A percentile compares a stretch with the other conserved stretches of the same genome.
phyloP scores from a whole-genome alignment of 129 eudicot species.

The Smallanthus sonchifolius region DNA sequence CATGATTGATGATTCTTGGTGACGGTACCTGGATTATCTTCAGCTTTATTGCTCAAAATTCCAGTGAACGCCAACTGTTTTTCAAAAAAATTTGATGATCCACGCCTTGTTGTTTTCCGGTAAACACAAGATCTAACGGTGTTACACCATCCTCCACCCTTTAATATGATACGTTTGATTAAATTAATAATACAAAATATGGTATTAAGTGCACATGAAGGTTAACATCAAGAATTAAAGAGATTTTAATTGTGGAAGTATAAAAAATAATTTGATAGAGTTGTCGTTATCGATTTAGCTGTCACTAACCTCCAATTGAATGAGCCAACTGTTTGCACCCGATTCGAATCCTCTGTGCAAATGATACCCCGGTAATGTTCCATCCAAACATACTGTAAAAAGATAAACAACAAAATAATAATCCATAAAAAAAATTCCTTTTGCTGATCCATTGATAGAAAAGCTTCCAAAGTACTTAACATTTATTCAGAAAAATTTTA shows the following conservation, averaged over 20 bases:
- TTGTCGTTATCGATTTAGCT: constrained; percentile 30
- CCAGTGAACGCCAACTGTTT: constrained; percentile 73
- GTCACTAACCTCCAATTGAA: constrained; percentile 84
- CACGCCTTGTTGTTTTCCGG: constrained; percentile 90
- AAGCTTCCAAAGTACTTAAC: background rate
- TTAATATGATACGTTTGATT: constrained; percentile 8
- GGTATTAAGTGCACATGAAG: background rate
- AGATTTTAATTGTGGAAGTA: background rate
- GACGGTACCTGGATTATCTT: constrained; percentile 87
- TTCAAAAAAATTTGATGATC: constrained; percentile 74
- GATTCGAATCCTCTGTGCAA: constrained; percentile 81
- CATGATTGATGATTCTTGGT: background rate
- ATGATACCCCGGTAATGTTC: constrained; percentile 94
- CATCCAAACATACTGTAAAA: constrained; percentile 88
- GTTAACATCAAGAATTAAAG: constrained; percentile 24
- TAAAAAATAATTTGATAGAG: constrained; percentile 13
- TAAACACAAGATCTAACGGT: constrained; percentile 71
- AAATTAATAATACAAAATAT: background rate
- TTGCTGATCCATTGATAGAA: background rate
- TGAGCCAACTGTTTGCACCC: constrained; percentile 96
- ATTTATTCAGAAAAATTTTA: background rate
- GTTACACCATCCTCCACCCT: constrained; percentile 99
- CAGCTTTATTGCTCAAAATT: constrained; percentile 85
- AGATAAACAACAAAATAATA: background rate
- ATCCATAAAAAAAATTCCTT: background rate